Base-by-base conservation (phyloP, 2,329 filamentous ascomycete species). In the Cercospora sp. region DNA sequence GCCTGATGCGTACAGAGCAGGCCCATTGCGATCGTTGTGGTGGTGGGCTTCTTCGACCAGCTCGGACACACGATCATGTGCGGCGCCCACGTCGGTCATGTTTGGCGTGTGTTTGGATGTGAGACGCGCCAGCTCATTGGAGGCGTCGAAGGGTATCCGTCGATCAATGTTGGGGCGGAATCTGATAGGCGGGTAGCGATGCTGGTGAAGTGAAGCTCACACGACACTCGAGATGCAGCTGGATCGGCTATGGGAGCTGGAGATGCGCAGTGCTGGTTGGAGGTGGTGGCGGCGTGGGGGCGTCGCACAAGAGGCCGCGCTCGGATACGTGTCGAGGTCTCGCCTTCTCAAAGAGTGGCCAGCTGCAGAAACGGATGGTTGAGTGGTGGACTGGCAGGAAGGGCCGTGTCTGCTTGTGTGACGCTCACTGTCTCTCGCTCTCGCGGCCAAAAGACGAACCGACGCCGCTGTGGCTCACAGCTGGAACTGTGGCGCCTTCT, bases 1-100 rank as follows among this genome's bases (percentile, higher is more conserved):
- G 77, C 85, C 72, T 49, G 63, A 49, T 53, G 67, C 63, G 43
- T 57, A 58, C 49, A 64, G 62, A 16, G 45, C 62, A 30, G 18
- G 24, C 18, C 62, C 62, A 55, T 58, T 64, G 49, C 62, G 62
- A 57, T 53, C 59, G 55, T 45, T 58, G n/a, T 63, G 61, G 61
- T 67, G 85, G 30, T 84, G 74, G 45, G 76, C 72, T 66, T 81
- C 79, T 71, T 77, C 74, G 73, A 81, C 76, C 67, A 83, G 79
- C 72, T 81, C 80, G 64, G 80, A 79, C 78, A 83, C 71, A 68
- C 75, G 75, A 43, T 77, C 75, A 59, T 77, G 74, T 59, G 70
- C 68, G 30, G 70, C 63, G 61, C 68, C 68, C 34, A 74, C 71
- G 28, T 67, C 72, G 57, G 74, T 72, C 74, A 75, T 77, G 67